Percentiles rank a stretch among this genome's conserved stretches.
These are phyloP conservation scores for Amanita brunnescens DNA, from an alignment of 768 basidiomycete genomes.

Conservation along the genomic window DNA sequence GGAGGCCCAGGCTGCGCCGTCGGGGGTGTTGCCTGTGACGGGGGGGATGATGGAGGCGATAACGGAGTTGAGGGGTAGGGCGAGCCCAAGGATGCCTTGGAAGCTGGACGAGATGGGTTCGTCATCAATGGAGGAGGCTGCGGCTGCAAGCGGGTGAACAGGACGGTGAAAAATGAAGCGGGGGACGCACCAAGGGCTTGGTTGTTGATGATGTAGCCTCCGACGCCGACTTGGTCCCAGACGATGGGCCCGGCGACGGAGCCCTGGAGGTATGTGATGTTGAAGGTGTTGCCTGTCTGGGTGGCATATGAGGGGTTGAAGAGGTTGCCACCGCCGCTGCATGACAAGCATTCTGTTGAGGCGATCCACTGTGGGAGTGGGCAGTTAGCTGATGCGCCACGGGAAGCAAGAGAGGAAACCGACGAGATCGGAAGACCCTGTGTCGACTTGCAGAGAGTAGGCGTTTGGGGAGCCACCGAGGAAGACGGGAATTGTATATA, in stretches of 20 bases:
- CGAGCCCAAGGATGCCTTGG: slow-evolving; percentile 66
- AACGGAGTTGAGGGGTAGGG: slow-evolving; percentile 63
- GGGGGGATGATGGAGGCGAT: slow-evolving; percentile 48
- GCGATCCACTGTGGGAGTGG: slow-evolving; percentile 58
- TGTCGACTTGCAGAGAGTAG: slow-evolving; percentile 66
- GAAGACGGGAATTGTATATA: slow-evolving; percentile 53
- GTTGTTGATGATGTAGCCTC: slow-evolving; percentile 50
- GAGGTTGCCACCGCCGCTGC: slow-evolving; percentile 32
- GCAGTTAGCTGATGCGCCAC: background rate
- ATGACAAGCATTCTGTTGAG: slow-evolving; percentile 56
- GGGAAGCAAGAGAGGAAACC: slow-evolving; percentile 15
- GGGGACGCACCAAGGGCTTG: slow-evolving; percentile 59
- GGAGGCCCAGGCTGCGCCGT: slow-evolving; percentile 60
- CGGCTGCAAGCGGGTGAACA: slow-evolving; percentile 30
- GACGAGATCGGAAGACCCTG: slow-evolving; percentile 76
- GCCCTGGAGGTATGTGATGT: slow-evolving; percentile 54
- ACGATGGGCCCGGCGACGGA: slow-evolving; percentile 52
- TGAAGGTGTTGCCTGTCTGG: slow-evolving; percentile 34
- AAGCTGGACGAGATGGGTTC: slow-evolving; percentile 55
- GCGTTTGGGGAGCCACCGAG: slow-evolving; percentile 43
- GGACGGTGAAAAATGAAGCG: background rate
- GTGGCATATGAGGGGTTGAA: slow-evolving; percentile 49
- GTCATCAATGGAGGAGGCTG: slow-evolving; percentile 40
- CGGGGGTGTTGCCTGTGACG: slow-evolving; percentile 37
- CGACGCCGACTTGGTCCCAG: slow-evolving; percentile 58